Evolutionary conservation across 2,329 filamentous ascomycete species (phyloP), one percentile per base, ranked within the genome.

Genomic region (Fusarium floridanum): DNA sequence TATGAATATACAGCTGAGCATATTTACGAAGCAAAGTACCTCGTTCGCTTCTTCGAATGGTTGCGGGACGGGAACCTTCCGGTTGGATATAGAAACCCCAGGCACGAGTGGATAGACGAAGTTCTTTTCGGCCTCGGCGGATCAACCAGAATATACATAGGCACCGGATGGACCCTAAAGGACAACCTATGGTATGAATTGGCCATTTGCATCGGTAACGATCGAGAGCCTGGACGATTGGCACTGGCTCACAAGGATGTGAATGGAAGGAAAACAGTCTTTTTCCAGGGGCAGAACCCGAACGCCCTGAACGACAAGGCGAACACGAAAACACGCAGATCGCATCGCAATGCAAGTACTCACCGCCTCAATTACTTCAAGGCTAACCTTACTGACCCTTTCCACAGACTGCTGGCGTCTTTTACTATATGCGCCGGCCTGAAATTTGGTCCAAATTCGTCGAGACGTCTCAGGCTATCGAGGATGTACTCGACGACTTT

Each of bases 91-190:
- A 2, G 4, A 11, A 66, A 53, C 11, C 64, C 64, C 43, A 22
- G 17, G 5, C 11, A 36, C 24, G 6, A 3, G 6, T 65, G 39
- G 63, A 37, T 60, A 60, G 27, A 36, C 7, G 63, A 65, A 11
- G 63, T 59, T 60, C 63, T 65, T 48, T 16, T 65, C 22, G 50
- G 63, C 37, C 24, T 61, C 4, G 59, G 39, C 24, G 24, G 20
- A 9, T 20, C 27, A 45, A 59, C n/a, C 14, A 65, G 53, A 37
- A 17, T 29, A 10, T 57, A 9, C 62, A 48, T 10, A 34, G 9
- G 37, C 5, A 2, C 11, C 10, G 27, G 8, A 3, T 65, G 37
- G 37, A 27, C 16, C 14, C 27, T 22, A 17, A 1, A 24, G 1
- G 22, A 48, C 1, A 10, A 48, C 11, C 10, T 65, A 16, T 65